phyloP scores from a whole-genome alignment of 2,329 filamentous ascomycete species.

The Rasamsonia emersonii region DNA sequence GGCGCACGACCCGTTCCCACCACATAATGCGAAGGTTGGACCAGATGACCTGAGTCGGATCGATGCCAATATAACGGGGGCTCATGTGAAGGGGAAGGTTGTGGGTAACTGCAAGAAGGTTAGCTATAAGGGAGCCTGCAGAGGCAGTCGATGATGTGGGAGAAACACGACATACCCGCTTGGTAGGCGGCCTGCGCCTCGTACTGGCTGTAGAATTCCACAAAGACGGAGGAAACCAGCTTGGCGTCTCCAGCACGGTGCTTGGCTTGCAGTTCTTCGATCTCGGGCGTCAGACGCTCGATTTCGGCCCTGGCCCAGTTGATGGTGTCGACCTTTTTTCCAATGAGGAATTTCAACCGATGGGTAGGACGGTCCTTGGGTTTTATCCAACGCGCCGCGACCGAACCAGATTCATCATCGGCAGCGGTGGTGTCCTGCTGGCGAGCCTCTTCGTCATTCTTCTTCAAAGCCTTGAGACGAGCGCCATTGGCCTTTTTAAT shows the following conservation, averaged over 20 bases:
- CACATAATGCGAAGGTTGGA: conserved; percentile 71
- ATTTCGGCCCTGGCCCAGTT: conserved; percentile 77
- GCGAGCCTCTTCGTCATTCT: conserved; percentile 35
- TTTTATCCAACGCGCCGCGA: conserved; percentile 67
- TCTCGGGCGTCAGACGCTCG: conserved; percentile 62
- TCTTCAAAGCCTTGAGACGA: conserved; percentile 60
- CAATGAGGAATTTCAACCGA: conserved; percentile 60
- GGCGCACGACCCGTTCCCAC: conserved; percentile 73
- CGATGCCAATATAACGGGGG: conserved; percentile 74
- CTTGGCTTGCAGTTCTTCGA: conserved; percentile 57
- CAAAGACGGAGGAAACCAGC: conserved; percentile 70
- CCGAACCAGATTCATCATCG: conserved; percentile 59
- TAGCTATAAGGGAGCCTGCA: conserved; percentile 2
- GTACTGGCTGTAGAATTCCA: conserved; percentile 77
- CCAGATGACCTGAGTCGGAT: conserved; percentile 80
- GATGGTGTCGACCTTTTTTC: conserved; percentile 90
- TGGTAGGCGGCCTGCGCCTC: conserved; percentile 84
- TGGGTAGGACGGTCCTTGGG: conserved; percentile 69
- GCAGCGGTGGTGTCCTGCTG: conserved; percentile 36
- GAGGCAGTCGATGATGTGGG: not conserved
- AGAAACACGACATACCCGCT: conserved; percentile 33
- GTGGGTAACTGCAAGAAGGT: conserved; percentile 53
- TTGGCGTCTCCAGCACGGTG: conserved; percentile 59
- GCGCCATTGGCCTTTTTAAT: conserved; percentile 69
- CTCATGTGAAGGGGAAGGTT: conserved; percentile 82